These are phyloP conservation scores for Lactarius evosmus DNA, from an alignment of 768 basidiomycete genomes.

Conservation along the genomic window DNA sequence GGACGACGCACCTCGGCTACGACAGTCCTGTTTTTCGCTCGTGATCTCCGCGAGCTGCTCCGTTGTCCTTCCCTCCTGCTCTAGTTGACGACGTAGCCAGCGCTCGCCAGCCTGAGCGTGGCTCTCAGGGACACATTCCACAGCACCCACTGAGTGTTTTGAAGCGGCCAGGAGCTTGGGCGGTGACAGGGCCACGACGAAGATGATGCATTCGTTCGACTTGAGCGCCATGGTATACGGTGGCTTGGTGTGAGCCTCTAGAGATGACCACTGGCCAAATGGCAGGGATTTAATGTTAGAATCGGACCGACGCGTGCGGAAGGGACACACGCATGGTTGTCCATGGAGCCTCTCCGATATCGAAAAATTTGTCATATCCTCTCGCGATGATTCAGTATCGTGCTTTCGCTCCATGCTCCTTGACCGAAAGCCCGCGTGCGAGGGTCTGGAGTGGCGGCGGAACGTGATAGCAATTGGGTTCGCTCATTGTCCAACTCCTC, in stretches of 20 bases:
- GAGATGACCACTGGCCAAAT: slow-evolving; percentile 63
- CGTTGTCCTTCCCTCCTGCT: slow-evolving; percentile 60
- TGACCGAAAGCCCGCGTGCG: slow-evolving; percentile 76
- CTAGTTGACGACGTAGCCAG: slow-evolving; percentile 74
- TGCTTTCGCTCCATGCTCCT: slow-evolving; percentile 37
- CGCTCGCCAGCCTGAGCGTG: slow-evolving; percentile 81
- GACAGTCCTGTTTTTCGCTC: slow-evolving; percentile 83
- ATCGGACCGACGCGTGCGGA: neutral
- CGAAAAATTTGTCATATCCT: slow-evolving; percentile 99
- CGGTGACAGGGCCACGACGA: slow-evolving; percentile 80
- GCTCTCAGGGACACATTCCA: slow-evolving; percentile 42
- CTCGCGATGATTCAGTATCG: slow-evolving; percentile 69
- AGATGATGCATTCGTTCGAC: slow-evolving; percentile 96
- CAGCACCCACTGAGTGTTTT: slow-evolving; percentile 81
- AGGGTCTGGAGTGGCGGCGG: slow-evolving; percentile 92
- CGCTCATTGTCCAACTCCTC: slow-evolving; percentile 96
- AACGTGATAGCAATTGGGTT: slow-evolving; percentile 87
- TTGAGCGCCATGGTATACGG: slow-evolving; percentile 87
- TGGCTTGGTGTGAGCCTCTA: slow-evolving; percentile 60
- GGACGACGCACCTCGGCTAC: slow-evolving; percentile 72
- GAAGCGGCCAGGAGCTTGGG: slow-evolving; percentile 79
- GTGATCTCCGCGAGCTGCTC: slow-evolving; percentile 66
- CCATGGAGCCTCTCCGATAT: slow-evolving; percentile 95
- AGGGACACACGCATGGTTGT: slow-evolving; percentile 62
- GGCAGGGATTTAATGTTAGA: too few species aligned